Conservation (phyloP, 768 basidiomycete species). For the Rhodotorula paludigena region DNA sequence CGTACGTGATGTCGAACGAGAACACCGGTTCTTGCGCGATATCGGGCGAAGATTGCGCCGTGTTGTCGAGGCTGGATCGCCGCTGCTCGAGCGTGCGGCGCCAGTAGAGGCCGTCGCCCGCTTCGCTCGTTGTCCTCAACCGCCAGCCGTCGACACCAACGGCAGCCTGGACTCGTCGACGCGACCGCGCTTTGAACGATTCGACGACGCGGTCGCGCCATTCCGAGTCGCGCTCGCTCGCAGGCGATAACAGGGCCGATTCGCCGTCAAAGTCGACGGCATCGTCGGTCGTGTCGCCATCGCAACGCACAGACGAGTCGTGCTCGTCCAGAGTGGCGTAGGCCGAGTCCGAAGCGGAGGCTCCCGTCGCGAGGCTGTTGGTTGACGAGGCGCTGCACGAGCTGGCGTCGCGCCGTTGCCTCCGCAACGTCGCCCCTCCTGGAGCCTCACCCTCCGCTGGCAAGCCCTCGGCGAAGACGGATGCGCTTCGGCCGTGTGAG, state of each 20-base stretch:
- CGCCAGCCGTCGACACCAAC: not conserved
- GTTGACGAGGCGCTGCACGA: too few species aligned
- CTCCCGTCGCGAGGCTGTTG: too few species aligned
- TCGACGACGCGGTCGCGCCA: conserved; percentile 3
- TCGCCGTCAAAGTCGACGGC: not conserved
- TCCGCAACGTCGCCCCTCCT: too few species aligned
- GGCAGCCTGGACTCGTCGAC: not conserved
- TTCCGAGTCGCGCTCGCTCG: not conserved
- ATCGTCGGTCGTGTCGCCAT: not conserved
- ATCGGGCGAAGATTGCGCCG: not conserved
- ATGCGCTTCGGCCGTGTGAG: too few species aligned
- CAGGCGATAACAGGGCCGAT: not conserved
- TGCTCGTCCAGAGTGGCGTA: too few species aligned
- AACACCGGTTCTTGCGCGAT: not conserved
- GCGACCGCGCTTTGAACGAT: not conserved
- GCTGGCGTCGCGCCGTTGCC: too few species aligned
- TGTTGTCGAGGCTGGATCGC: not conserved
- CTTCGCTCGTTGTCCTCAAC: not conserved
- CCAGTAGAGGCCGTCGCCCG: not conserved
- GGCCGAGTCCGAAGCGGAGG: too few species aligned
- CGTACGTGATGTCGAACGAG: conserved; percentile 8
- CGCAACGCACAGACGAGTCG: too few species aligned
- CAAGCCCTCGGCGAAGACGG: too few species aligned
- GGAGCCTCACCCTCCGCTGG: too few species aligned
- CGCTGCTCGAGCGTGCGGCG: not conserved